These are phyloP conservation scores for Phaeoacremonium minimum DNA, from an alignment of 2,329 filamentous ascomycete genomes.

Conservation along the genomic window DNA sequence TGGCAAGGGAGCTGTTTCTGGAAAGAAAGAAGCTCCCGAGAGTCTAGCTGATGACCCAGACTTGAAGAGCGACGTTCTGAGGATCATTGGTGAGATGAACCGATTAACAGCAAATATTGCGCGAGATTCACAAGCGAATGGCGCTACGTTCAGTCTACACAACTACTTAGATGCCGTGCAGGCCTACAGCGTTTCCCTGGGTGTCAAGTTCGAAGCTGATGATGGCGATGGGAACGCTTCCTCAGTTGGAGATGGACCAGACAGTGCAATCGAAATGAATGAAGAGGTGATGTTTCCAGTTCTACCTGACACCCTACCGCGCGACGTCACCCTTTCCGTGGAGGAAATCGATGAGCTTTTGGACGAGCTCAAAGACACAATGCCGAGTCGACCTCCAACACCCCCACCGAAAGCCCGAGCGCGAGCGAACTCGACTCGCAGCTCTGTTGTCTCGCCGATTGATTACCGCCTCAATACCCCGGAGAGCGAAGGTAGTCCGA, in stretches of 20 bases:
- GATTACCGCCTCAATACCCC: not conserved
- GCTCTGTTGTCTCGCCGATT: not conserved
- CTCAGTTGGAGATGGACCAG: slow-evolving; percentile 29
- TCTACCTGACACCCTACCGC: slow-evolving; percentile 3
- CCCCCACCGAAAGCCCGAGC: slow-evolving; percentile 18
- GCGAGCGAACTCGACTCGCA: slow-evolving; percentile 5
- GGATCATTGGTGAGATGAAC: slow-evolving; percentile 27
- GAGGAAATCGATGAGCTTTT: slow-evolving; percentile 22
- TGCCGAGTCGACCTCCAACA: slow-evolving; percentile 18
- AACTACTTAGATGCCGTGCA: slow-evolving; percentile 67
- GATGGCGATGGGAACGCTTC: slow-evolving; percentile 14
- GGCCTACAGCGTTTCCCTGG: slow-evolving; percentile 19
- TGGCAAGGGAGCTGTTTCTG: slow-evolving; percentile 1
- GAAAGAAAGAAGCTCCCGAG: slow-evolving; percentile 12
- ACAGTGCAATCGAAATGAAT: slow-evolving; percentile 34
- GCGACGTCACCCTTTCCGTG: slow-evolving; percentile 18
- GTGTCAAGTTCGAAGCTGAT: not conserved
- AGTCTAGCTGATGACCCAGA: slow-evolving; percentile 17
- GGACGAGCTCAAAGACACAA: slow-evolving; percentile 18
- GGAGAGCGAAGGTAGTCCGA: no score
- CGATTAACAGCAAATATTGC: slow-evolving; percentile 23
- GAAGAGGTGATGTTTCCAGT: slow-evolving; percentile 17
- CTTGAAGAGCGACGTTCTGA: slow-evolving; percentile 20
- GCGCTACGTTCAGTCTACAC: slow-evolving; percentile 65
- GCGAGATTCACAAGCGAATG: slow-evolving; percentile 55